Base-by-base conservation (phyloP, 2,329 filamentous ascomycete species). In the Ceratocystis lukuohia region DNA sequence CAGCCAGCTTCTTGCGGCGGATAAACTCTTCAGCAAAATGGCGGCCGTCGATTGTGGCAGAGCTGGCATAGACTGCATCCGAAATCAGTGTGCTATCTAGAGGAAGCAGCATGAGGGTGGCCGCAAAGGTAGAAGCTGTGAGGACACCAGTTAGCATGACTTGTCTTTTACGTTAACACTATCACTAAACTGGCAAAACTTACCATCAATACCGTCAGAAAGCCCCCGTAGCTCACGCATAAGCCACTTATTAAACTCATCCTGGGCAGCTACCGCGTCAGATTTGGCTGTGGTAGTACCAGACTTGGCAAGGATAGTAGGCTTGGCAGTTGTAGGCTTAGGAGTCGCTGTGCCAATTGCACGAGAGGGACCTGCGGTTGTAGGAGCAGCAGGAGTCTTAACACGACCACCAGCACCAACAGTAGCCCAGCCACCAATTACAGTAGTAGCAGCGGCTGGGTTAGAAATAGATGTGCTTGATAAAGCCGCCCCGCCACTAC, bases 21-120 rank as follows among this genome's bases (percentile, higher is more conserved):
- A 97, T 84, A 73, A 94, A 99, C 75, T 99, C 94, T 68, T 96
- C 89, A 0, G 91, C 91, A 73, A 97, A 97, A 72, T 95, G 91
- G 62, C 89, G 88, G 0, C 90, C 91, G 73, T 99, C 91, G 76
- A 99, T 89, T 0, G 92, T 95, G 72, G 87, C 88, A 1, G 90
- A 95, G 74, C 85, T 88, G 67, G 85, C 84, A 76, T 97, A 96
- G 25, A 97, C 88, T 7, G 88, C 88, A 73, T 97, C 94, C 12
- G 90, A 89, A 71, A 99, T 92, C 71, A 97, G 83, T 68, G 88
- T 84, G 15, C 84, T 79, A 67, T 96, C 91, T 0, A 86, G 79
- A 0, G 91, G 91, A 69, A 96, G 85, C 68, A 83, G 82, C 61
- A 89, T 80, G 57, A 97, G 83, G 66, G 84, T 86, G 65, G 85